Percentiles rank a stretch among this genome's conserved stretches.
Conservation (phyloP, 805 yeast species). For the Wickerhamomyces xylosicus region DNA sequence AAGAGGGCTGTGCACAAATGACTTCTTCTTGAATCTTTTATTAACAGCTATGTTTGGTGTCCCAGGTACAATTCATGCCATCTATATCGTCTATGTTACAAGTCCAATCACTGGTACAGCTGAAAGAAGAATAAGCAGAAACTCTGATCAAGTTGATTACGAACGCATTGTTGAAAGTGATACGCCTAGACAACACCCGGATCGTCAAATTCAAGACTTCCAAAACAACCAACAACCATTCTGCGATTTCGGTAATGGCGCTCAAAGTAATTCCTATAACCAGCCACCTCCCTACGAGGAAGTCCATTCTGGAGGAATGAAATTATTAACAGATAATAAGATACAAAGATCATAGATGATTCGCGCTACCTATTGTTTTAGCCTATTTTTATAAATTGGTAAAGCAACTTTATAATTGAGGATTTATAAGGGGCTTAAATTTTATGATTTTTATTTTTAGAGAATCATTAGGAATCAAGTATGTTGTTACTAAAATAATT, state of each 20-base stretch:
- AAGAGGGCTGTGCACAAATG: slow-evolving; percentile 47
- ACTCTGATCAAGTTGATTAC: slow-evolving; percentile 6
- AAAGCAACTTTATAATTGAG: too few relatives aligned
- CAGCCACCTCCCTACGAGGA: slow-evolving; percentile 16
- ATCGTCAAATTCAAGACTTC: neutral
- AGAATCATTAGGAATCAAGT: too few relatives aligned
- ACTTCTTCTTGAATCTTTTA: slow-evolving; percentile 47
- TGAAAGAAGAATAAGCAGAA: slow-evolving; percentile 8
- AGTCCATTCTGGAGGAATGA: neutral
- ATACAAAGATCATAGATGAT: slow-evolving; percentile 7
- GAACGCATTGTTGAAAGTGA: slow-evolving; percentile 14
- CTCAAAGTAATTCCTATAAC: neutral
- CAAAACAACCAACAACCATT: neutral
- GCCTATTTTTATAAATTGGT: too few relatives aligned
- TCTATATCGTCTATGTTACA: slow-evolving; percentile 34
- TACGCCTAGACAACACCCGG: neutral
- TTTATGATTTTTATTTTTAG: too few relatives aligned
- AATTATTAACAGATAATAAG: slow-evolving; percentile 14
- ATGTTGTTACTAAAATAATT: too few relatives aligned
- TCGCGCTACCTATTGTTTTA: too few relatives aligned
- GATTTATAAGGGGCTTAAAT: too few relatives aligned
- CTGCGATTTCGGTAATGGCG: too few relatives aligned
- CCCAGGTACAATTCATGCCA: slow-evolving; percentile 65
- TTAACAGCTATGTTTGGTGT: slow-evolving; percentile 65
- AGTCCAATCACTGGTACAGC: slow-evolving; percentile 12